phyloP scores from a whole-genome alignment of 2,329 filamentous ascomycete species.

The Pestalotiopsis sp. region DNA sequence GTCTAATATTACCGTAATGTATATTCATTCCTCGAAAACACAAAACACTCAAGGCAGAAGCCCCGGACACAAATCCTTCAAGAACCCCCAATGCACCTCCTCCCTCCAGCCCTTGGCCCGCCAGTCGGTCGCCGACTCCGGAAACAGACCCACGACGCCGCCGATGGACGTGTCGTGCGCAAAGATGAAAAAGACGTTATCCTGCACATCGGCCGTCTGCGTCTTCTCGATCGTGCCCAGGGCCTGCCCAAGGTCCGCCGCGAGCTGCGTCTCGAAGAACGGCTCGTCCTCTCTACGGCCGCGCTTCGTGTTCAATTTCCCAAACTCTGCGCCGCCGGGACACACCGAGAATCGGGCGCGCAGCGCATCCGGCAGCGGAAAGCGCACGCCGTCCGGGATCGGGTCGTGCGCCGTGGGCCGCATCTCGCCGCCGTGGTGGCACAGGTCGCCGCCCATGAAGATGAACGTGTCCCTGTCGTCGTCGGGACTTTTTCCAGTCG shows the following conservation, averaged over 20 bases:
- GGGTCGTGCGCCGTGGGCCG: conserved; percentile 37
- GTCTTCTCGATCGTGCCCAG: background rate
- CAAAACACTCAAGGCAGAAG: background rate
- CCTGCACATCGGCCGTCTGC: background rate
- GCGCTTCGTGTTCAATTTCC: background rate
- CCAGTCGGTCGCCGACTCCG: background rate
- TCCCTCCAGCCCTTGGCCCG: background rate
- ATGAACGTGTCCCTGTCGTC: conserved; percentile 37
- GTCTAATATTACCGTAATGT: no score
- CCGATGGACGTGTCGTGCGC: conserved; percentile 2
- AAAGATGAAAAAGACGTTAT: background rate
- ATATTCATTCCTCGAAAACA: no score
- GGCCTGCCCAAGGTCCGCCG: background rate
- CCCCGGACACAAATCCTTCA: background rate
- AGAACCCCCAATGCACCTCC: conserved; percentile 1
- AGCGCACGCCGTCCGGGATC: conserved; percentile 25
- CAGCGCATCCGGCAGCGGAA: background rate
- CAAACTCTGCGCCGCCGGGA: background rate
- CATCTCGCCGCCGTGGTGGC: conserved; percentile 40
- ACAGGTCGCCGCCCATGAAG: conserved; percentile 44
- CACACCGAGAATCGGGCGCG: background rate
- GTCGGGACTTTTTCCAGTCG: no score
- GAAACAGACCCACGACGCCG: background rate
- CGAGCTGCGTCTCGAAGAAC: background rate
- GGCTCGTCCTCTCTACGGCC: background rate